Base-by-base conservation (phyloP, 202 grass and related monocot species). In the Carex sylvatica region DNA sequence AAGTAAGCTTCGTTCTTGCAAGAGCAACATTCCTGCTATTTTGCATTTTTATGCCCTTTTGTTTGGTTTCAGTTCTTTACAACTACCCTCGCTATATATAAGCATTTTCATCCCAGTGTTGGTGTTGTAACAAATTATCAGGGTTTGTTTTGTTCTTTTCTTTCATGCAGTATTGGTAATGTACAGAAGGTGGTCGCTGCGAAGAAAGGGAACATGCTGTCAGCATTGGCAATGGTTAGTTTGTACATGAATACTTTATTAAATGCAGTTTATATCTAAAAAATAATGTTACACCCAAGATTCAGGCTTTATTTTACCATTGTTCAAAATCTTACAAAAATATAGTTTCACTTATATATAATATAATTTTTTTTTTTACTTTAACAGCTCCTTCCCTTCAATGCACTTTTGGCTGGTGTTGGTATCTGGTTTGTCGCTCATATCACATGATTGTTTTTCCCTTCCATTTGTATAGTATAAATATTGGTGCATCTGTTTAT, bases 211-310 rank as follows among this genome's bases (percentile, higher is more conserved):
- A 95, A 85, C 88, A 90, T 99, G 91, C 73, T 86, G 83, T 74
- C 87, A 55, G 96, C 93, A 85, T 70, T 99, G 84, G 96, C 96
- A 3, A 99, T 99, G 96, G 96, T 99, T 92, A 84, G 77, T 58
- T 87, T 40, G 44, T 85, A 44, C 67, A 3, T 62, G 53, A 83
- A 59, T 72, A 6, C 61, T 70, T 83, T 58, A n/a, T 70, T 35
- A 59, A 75, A 80, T 70, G 42, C 47, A 83, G 18, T 42, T 8
- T 81, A 5, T 81, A 59, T 82, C 26, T 82, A 54, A 53, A 36
- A 26, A 78, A 58, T 38, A 59, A 53, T 18, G 16, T 59, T 78
- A 78, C 30, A 81, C 61, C 62, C 61, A 49, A 81, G 6, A 49
- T 51, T 66, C n/a, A 0, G 15, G 26, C 15, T 70, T 70, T 40